These are phyloP conservation scores for Dunaliella primolecta DNA, from an alignment of 139 green algal species.

Conservation along the genomic window DNA sequence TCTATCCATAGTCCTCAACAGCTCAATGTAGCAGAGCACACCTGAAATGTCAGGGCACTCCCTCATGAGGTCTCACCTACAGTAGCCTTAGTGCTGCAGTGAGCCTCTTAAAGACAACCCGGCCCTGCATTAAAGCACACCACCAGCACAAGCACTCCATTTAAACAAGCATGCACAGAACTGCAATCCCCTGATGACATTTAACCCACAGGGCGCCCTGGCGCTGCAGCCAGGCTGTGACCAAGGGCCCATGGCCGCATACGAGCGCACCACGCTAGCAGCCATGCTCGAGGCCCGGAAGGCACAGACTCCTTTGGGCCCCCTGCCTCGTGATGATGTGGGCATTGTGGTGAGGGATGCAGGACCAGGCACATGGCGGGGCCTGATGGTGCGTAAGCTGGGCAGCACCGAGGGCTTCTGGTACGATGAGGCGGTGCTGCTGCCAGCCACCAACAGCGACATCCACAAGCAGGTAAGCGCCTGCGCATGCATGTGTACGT, in stretches of 20 bases:
- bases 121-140: too few species aligned
- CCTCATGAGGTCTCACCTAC: too few species aligned
- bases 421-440: slow-evolving; percentile 29
- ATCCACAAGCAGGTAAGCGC: slow-evolving; percentile 18
- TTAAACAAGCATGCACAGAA: too few species aligned
- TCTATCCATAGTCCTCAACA: too few species aligned
- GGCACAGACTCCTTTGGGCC: slow-evolving; percentile 8
- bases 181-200: too few species aligned
- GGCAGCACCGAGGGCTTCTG: slow-evolving; percentile 19
- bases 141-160: too few species aligned
- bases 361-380: slow-evolving; percentile 29
- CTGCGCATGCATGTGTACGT: not conserved
- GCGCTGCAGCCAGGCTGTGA: slow-evolving; percentile 19
- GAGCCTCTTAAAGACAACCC: too few species aligned
- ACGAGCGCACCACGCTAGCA: slow-evolving; percentile 7
- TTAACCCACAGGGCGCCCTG: not conserved
- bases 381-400: slow-evolving; percentile 32
- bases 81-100: too few species aligned
- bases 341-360: slow-evolving; percentile 39
- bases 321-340: slow-evolving; percentile 18
- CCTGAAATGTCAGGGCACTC: too few species aligned
- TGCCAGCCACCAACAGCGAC: slow-evolving; percentile 15
- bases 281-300: slow-evolving; percentile 7
- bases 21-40: too few species aligned
- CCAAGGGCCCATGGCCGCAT: slow-evolving; percentile 16